phyloP scores from a whole-genome alignment of 305 asterid genomes.

The Andrographis paniculata region DNA sequence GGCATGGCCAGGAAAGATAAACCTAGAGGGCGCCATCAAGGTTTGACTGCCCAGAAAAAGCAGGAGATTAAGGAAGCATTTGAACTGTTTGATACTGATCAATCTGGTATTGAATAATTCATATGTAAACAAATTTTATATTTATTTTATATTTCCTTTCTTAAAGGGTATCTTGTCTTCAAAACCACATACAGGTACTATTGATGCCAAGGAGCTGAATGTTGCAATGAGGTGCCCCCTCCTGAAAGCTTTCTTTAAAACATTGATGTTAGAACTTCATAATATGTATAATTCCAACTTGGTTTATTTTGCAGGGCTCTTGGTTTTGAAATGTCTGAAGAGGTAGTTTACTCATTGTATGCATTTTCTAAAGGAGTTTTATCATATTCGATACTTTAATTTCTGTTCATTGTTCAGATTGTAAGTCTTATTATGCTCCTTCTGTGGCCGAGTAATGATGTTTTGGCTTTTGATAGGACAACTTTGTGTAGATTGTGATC shows the following conservation, averaged over 20 bases:
- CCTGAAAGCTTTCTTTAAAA: neutral
- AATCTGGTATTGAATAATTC: conserved; percentile 50
- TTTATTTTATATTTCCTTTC: conserved; percentile 6
- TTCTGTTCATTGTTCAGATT: neutral
- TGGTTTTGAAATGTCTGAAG: conserved; percentile 91
- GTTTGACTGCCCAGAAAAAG: conserved; percentile 60
- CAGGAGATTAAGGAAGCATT: conserved; percentile 94
- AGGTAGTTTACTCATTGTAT: too few species aligned
- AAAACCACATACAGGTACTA: conserved; percentile 47
- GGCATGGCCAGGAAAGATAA: conserved; percentile 56
- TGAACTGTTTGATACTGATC: conserved; percentile 84
- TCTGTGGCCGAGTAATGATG: neutral
- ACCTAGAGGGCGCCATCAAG: conserved; percentile 69
- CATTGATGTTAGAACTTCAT: neutral
- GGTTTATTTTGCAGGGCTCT: conserved; percentile 70
- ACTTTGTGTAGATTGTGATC: conserved; percentile 1
- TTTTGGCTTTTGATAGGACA: conserved; percentile 1
- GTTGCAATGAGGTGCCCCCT: conserved; percentile 82
- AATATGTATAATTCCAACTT: conserved; percentile 7
- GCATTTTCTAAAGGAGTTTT: too few species aligned
- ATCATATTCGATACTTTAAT: conserved; percentile 7
- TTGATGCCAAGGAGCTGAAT: conserved; percentile 89
- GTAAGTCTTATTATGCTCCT: neutral
- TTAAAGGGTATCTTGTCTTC: conserved; percentile 12
- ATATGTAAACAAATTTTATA: conserved; percentile 5